Evolutionary conservation across 164 flowering plant genomes (phyloP), one percentile per base, ranked within the genome.

Genomic region (Cinnamomum chago): DNA sequence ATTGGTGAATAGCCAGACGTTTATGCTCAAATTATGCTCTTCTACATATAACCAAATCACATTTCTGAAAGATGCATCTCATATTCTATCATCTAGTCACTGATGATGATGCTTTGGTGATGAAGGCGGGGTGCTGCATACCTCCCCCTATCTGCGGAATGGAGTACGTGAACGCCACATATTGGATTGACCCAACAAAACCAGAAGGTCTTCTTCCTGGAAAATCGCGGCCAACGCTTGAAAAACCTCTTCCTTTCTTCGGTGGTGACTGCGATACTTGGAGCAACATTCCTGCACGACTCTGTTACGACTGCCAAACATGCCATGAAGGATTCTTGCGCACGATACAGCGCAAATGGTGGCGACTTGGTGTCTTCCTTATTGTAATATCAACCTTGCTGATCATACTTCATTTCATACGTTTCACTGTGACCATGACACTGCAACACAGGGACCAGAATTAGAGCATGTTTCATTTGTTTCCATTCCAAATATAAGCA

Each of bases 101-200:
- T 55, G 47, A 67, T 67, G 28, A 28, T 68, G 52, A 6, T 62
- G 7, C 23, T 58, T 33, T 72, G 68, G 67, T 24, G 67, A 72
- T 55, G 28, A 23, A 35, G 83, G 87, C 76, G 9, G 86, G 88
- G 7, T 87, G 90, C 18, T 87, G 90, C 83, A 81, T n/a, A 27
- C 88, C 88, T 20, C 85, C 90, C 1, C 14, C 66, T 15, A 51
- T 23, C 2, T 87, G 88, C 67, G 80, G 27, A 20, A 83, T 85
- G 86, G 73, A 76, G 28, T 81, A 72, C n/a, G 80, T 84, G 47
- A 87, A 87, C 50, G 85, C 84, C 0, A 87, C 86, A 0, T 82
- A 60, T 51, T 87, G 90, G 90, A 73, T 13, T 17, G 77, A 33
- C 14, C 68, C 65, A 28, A 18, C 70, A 76, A 2, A 15, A 22